Percentiles rank a stretch among this genome's conserved stretches.
Evolutionary conservation across 768 basidiomycete genomes (phyloP).

Genomic region (Gelatoporia subvermispora): DNA sequence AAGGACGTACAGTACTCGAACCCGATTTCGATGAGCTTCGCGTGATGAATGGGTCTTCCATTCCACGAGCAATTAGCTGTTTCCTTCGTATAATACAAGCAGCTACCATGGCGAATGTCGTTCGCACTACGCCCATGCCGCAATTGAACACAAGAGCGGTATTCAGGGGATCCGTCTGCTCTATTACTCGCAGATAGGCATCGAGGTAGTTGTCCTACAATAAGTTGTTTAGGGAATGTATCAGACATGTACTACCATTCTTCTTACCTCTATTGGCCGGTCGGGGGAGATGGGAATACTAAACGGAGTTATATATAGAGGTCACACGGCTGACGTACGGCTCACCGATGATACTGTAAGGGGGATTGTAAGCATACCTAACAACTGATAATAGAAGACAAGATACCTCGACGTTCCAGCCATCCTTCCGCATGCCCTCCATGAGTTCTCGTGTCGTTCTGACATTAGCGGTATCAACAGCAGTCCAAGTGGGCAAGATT

Average conservation of each 20-base stretch:
- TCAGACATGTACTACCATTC: neutral
- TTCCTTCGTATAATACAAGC: slow-evolving; percentile 82
- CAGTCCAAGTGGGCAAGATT: slow-evolving; percentile 90
- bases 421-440: slow-evolving; percentile 69
- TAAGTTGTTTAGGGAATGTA: neutral
- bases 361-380: slow-evolving; percentile 5
- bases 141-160: slow-evolving; percentile 92
- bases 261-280: slow-evolving; percentile 76
- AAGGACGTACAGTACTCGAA: slow-evolving; percentile 42
- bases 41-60: slow-evolving; percentile 69
- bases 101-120: slow-evolving; percentile 97
- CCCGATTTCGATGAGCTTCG: slow-evolving; percentile 28
- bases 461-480: slow-evolving; percentile 79
- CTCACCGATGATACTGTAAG: slow-evolving; percentile 69
- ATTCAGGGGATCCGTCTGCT: slow-evolving; percentile 67
- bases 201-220: slow-evolving; percentile 89
- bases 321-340: neutral
- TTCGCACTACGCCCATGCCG: slow-evolving; percentile 94
- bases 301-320: too few species aligned
- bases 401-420: slow-evolving; percentile 86
- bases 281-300: slow-evolving; percentile 96
- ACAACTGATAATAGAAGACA: neutral
- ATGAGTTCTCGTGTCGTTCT: slow-evolving; percentile 85
- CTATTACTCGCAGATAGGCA: slow-evolving; percentile 81
- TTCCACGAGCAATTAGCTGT: slow-evolving; percentile 52